Conservation (phyloP, 345 rosid species). For the Salix suchowensis region DNA sequence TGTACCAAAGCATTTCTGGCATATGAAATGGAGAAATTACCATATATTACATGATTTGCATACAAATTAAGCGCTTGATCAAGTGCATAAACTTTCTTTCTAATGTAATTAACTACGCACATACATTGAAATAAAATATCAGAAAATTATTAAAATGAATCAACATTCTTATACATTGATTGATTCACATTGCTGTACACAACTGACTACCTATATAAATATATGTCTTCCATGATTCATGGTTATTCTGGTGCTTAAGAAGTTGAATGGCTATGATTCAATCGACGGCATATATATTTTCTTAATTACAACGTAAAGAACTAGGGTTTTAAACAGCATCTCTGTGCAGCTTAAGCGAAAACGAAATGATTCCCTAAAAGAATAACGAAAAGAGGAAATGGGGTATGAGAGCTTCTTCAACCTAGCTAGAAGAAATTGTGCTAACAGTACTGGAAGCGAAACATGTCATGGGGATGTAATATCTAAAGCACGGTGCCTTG, state of each 20-base stretch:
- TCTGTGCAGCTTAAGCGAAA: background rate
- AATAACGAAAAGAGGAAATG: background rate
- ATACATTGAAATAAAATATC: background rate
- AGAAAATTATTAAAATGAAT: background rate
- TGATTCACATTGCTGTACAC: background rate
- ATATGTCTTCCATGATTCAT: background rate
- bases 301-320: background rate
- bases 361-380: background rate
- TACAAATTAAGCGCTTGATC: background rate
- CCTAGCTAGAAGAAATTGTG: background rate
- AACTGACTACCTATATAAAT: background rate
- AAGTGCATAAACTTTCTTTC: background rate
- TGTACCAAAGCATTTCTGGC: no score
- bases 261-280: background rate
- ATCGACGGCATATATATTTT: background rate
- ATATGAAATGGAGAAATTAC: background rate
- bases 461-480: background rate
- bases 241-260: background rate
- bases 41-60: background rate
- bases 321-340: background rate
- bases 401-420: background rate
- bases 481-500: constrained; percentile 24
- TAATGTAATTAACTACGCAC: background rate
- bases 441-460: background rate
- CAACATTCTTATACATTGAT: background rate